phyloP scores from a whole-genome alignment of 345 rosid species.

The Lepidium aucheri region DNA sequence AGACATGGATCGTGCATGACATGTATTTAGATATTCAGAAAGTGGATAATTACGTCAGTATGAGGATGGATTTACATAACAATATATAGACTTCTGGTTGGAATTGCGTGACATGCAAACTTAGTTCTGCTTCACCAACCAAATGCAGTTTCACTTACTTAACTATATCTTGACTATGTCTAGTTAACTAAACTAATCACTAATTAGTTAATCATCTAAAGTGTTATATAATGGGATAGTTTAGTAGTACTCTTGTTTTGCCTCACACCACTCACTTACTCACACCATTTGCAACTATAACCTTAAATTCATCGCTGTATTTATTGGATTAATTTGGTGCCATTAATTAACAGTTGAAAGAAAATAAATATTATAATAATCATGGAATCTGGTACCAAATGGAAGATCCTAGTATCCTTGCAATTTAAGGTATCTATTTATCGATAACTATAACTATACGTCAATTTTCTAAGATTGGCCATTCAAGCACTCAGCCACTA shows the following conservation, averaged over 20 bases:
- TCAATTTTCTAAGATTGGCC: too few relatives aligned
- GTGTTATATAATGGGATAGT: background rate
- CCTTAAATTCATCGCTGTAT: slow-evolving; percentile 3
- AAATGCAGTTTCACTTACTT: background rate
- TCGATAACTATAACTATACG: too few relatives aligned
- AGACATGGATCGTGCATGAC: background rate
- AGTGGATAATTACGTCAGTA: slow-evolving; percentile 22
- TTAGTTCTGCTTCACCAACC: slow-evolving; percentile 6
- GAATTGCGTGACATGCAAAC: slow-evolving; percentile 28
- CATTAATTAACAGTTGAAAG: too few relatives aligned
- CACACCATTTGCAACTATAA: slow-evolving; percentile 19
- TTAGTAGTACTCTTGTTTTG: background rate
- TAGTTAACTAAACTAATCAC: background rate
- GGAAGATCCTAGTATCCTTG: too few relatives aligned
- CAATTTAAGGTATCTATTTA: too few relatives aligned
- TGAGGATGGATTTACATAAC: slow-evolving; percentile 20
- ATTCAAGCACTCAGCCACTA: too few relatives aligned
- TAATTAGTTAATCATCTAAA: slow-evolving; percentile 11
- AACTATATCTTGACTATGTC: slow-evolving; percentile 5
- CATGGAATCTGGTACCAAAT: too few relatives aligned
- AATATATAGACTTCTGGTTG: background rate
- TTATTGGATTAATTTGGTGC: background rate
- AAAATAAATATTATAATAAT: too few relatives aligned
- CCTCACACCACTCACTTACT: slow-evolving; percentile 12
- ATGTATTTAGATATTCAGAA: background rate